Evolutionary conservation across 805 yeast genomes (phyloP), one percentile per base, ranked within the genome.

Genomic region (Kuraishia cidri): DNA sequence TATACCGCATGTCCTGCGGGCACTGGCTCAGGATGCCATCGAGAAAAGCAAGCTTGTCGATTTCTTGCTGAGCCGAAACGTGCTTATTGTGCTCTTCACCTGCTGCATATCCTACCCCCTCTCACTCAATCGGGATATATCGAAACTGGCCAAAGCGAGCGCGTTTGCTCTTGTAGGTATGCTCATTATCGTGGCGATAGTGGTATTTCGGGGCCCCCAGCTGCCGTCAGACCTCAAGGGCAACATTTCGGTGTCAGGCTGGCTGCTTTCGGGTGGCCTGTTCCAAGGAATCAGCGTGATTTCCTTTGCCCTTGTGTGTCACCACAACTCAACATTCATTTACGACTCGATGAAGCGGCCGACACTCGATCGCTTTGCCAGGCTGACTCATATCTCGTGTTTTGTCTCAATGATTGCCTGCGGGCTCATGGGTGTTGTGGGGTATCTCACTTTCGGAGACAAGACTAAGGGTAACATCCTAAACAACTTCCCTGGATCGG

Each of bases 201-300:
- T 90, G 0, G 67, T 83, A 2, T 52, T 77, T 2, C 63, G 86
- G 29, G 96, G 94, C 0, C 94, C 94, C 0, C 60, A 62, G 37
- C 58, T 73, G 17, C 68, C 71, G 6, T 33, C 56, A 0, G 60
- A 61, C 0, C 52, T 66, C 13, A 72, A 66, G 44, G 80, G 83
- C 0, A 39, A 58, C 0, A 57, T 80, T 12, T 37, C 73, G 0
- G 37, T 52, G 9, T 32, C 57, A 26, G 59, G 66, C 22, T 64
- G 72, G 59, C 60, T 84, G 4, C 48, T 85, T 31, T 79, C 79
- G 40, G 54, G 66, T 9, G 75, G 76, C 26, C 59, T 88, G 3
- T 85, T 88, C 50, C 95, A 88, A 54, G 95, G 96, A 2, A 75
- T 88, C 18, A 79, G 92, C n/a, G 95, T 88, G 31, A 85, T 88